A percentile compares a stretch with the other conserved stretches of the same genome.
phyloP scores from a whole-genome alignment of 1,139 yeast genomes.

The Spathaspora sp. region DNA sequence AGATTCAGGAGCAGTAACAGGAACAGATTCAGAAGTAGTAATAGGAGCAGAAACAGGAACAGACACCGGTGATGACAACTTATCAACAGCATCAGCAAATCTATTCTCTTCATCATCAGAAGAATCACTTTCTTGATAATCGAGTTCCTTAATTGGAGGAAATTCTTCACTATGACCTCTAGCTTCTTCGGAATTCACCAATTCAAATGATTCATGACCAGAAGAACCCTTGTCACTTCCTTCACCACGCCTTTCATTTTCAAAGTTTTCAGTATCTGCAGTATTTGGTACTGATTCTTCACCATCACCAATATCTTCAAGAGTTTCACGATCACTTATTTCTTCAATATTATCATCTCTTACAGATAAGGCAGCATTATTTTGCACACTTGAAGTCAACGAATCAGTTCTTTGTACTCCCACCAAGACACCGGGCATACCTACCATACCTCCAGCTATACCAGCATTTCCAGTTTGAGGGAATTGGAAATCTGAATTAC shows the following conservation, averaged over 20 bases:
- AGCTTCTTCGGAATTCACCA: slow-evolving; percentile 52
- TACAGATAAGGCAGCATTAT: slow-evolving; percentile 87
- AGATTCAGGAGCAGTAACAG: slow-evolving; percentile 6
- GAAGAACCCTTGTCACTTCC: slow-evolving; percentile 47
- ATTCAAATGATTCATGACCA: slow-evolving; percentile 52
- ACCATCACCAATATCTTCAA: slow-evolving; percentile 30
- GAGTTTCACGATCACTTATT: slow-evolving; percentile 59
- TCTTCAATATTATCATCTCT: slow-evolving; percentile 70
- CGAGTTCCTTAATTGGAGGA: slow-evolving; percentile 71
- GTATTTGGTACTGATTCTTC: slow-evolving; percentile 19
- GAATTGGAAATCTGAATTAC: slow-evolving; percentile 52
- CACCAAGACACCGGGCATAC: slow-evolving; percentile 48
- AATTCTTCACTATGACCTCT: slow-evolving; percentile 44
- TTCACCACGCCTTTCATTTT: slow-evolving; percentile 21
- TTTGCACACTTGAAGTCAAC: slow-evolving; percentile 85
- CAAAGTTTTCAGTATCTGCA: slow-evolving; percentile 16
- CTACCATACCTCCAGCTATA: slow-evolving; percentile 43
- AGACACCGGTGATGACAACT: slow-evolving; percentile 20
- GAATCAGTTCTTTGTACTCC: slow-evolving; percentile 68
- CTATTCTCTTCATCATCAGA: slow-evolving; percentile 35
- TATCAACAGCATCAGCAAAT: slow-evolving; percentile 44
- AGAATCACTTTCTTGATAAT: slow-evolving; percentile 54
- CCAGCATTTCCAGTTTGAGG: slow-evolving; percentile 43
- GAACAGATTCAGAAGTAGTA: neutral
- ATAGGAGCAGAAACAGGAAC: slow-evolving; percentile 9